Percentiles rank a stretch among this genome's conserved stretches.
These are phyloP conservation scores for Aspergillus oerlinghausenensis DNA, from an alignment of 2,329 filamentous ascomycete species.

Conservation along the genomic window DNA sequence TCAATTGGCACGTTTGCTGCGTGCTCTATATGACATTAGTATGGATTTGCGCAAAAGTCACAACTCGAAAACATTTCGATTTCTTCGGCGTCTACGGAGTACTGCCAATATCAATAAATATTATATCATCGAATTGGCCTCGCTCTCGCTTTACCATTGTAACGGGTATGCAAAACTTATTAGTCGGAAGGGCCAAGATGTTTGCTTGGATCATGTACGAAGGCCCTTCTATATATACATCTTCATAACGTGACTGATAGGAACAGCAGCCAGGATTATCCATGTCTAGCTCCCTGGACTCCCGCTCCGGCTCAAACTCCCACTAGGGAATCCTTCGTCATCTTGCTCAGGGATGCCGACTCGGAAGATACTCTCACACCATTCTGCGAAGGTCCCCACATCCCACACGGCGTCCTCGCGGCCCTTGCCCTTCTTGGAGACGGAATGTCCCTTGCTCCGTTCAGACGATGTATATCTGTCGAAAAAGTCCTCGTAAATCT, in stretches of 20 bases:
- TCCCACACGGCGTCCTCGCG: slow-evolving; percentile 62
- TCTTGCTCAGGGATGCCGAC: slow-evolving; percentile 42
- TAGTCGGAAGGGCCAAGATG: background rate
- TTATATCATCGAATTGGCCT: background rate
- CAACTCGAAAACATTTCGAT: background rate
- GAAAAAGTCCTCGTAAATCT: slow-evolving; percentile 62
- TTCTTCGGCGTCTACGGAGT: background rate
- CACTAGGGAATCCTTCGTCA: slow-evolving; percentile 3
- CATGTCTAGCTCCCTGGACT: background rate
- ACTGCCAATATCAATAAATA: background rate
- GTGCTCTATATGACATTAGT: background rate
- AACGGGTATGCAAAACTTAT: background rate
- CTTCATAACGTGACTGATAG: background rate
- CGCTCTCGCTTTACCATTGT: background rate
- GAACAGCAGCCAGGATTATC: background rate
- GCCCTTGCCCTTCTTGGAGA: slow-evolving; percentile 53
- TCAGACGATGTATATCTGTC: slow-evolving; percentile 46
- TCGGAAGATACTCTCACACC: slow-evolving; percentile 56
- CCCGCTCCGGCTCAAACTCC: slow-evolving; percentile 15
- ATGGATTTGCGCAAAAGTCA: background rate
- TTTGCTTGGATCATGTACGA: background rate
- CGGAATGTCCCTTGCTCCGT: slow-evolving; percentile 29
- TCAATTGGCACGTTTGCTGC: background rate
- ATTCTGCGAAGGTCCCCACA: slow-evolving; percentile 59
- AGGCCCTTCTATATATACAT: background rate